phyloP scores from a whole-genome alignment of 140 eudicot genomes.

The Cichorium intybus region DNA sequence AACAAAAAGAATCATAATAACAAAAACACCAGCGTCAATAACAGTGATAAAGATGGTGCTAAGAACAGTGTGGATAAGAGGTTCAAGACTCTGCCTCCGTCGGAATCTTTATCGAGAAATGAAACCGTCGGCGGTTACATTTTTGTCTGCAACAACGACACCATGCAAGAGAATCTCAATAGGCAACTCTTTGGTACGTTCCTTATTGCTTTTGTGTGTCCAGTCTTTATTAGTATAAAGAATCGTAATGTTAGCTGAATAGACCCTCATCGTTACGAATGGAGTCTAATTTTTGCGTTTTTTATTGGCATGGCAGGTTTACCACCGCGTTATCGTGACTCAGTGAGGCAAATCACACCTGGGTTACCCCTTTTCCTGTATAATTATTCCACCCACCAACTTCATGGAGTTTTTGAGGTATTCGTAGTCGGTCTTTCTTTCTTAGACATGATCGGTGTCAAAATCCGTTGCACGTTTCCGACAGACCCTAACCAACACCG shows the following conservation, averaged over 20 bases:
- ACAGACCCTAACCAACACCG: not conserved
- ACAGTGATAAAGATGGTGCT: constrained; percentile 15
- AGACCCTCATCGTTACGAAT: not conserved
- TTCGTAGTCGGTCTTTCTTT: not conserved
- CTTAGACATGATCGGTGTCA: not conserved
- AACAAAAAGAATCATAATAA: constrained; percentile 50
- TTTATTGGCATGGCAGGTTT: constrained; percentile 48
- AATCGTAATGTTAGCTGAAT: not conserved
- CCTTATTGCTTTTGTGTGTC: not conserved
- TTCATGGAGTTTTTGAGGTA: constrained; percentile 95
- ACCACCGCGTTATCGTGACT: constrained; percentile 95
- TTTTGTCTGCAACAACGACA: constrained; percentile 94
- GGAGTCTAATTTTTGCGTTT: not conserved
- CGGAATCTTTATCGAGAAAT: constrained; percentile 85
- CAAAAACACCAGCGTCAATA: constrained; percentile 28
- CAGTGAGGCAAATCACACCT: constrained; percentile 89
- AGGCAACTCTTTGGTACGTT: constrained; percentile 82
- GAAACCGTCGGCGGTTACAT: constrained; percentile 95
- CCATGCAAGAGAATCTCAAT: constrained; percentile 94
- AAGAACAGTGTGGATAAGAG: constrained; percentile 69
- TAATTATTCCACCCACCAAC: constrained; percentile 97
- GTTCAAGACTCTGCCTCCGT: constrained; percentile 90
- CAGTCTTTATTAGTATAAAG: not conserved
- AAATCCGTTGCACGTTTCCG: too few relatives aligned
- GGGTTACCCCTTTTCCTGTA: constrained; percentile 90